phyloP scores from a whole-genome alignment of 192 early-diverging fungal species.

The Entomortierella lignicola region DNA sequence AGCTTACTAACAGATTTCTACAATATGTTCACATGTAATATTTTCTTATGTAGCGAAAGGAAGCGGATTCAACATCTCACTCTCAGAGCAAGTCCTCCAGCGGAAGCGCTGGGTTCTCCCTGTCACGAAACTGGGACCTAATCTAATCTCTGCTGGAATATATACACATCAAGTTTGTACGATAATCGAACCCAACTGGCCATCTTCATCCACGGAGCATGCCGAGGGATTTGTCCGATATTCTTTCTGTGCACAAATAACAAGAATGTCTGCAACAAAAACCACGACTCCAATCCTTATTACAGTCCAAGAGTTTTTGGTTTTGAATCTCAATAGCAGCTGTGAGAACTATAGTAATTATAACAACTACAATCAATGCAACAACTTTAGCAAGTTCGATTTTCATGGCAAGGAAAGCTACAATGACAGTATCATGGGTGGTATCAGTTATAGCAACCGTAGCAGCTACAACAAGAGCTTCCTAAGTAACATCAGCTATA shows the following conservation, averaged over 20 bases:
- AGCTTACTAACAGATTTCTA: no score
- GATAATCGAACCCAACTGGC: conserved; percentile 13
- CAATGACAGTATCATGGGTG: background rate
- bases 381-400: background rate
- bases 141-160: background rate
- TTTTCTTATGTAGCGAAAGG: background rate
- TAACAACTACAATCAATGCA: background rate
- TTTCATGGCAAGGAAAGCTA: background rate
- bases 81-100: conserved; percentile 13
- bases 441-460: background rate
- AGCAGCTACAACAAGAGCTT: background rate
- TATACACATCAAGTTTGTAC: conserved; percentile 13
- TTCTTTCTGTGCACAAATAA: conserved; percentile 10
- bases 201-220: conserved; percentile 4
- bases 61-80: background rate
- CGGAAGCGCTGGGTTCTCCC: conserved; percentile 8
- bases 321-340: background rate
- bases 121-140: background rate
- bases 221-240: conserved; percentile 16
- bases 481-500: background rate
- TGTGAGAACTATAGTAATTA: background rate
- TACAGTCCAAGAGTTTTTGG: background rate
- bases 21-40: background rate
- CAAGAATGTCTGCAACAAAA: background rate
- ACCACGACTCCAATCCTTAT: background rate